A percentile compares a stretch with the other conserved stretches of the same genome.
These are phyloP conservation scores for Alternaria gaisen DNA, from an alignment of 2,329 filamentous ascomycete species.

Conservation along the genomic window DNA sequence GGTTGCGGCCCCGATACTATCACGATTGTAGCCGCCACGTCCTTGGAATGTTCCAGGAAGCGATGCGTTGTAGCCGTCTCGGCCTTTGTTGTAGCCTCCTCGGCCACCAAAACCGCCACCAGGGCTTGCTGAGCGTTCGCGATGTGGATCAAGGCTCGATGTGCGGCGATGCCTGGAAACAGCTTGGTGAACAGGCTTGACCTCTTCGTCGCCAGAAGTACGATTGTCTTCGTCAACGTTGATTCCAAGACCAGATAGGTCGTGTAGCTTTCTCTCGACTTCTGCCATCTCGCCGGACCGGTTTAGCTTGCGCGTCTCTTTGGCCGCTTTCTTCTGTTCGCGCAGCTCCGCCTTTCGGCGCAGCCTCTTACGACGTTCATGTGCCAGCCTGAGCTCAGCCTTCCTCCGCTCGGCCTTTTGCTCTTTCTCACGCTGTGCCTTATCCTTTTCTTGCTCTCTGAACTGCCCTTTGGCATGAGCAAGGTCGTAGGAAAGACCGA, in stretches of 20 bases:
- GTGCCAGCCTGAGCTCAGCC: conserved; percentile 48
- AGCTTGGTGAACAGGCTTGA: conserved; percentile 38
- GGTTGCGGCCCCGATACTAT: conserved; percentile 27
- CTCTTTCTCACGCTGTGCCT: conserved; percentile 51
- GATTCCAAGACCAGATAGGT: conserved; percentile 46
- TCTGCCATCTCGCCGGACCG: conserved; percentile 36
- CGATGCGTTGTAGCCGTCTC: conserved; percentile 47
- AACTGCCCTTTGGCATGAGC: conserved; percentile 72
- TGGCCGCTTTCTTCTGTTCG: conserved; percentile 50
- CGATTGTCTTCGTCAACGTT: conserved; percentile 45
- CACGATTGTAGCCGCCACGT: conserved; percentile 42
- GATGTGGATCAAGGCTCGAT: conserved; percentile 38
- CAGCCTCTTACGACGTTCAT: conserved; percentile 47
- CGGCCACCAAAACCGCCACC: conserved; percentile 42
- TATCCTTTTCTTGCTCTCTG: conserved; percentile 60
- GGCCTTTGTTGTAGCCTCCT: conserved; percentile 46
- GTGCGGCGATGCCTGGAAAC: conserved; percentile 43
- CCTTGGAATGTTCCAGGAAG: conserved; percentile 42
- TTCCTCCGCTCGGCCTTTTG: conserved; percentile 50
- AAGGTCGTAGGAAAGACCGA: conserved; percentile 75
- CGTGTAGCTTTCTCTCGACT: conserved; percentile 38
- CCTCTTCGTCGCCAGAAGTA: conserved; percentile 39
- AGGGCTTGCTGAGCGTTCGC: conserved; percentile 45
- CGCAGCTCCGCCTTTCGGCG: conserved; percentile 51
- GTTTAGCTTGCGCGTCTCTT: conserved; percentile 37